These are phyloP conservation scores for Lecanicillium sp. DNA, from an alignment of 2,329 filamentous ascomycete species.

Conservation along the genomic window DNA sequence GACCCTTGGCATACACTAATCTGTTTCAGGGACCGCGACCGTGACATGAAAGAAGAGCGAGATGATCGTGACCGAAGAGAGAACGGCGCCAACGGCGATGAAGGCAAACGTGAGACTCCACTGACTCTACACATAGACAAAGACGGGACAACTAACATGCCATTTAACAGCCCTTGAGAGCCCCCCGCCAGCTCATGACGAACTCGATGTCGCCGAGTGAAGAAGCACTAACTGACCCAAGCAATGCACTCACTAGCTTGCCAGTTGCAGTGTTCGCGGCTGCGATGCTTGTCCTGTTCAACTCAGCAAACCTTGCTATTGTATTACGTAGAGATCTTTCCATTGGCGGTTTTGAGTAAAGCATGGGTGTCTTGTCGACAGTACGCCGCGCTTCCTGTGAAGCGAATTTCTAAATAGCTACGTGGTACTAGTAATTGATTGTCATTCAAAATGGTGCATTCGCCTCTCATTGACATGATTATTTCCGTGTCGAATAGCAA, in stretches of 20 bases:
- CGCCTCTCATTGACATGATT: too few relatives aligned
- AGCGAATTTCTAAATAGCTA: too few relatives aligned
- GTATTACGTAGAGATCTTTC: slow-evolving; percentile 8
- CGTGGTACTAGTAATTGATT: too few relatives aligned
- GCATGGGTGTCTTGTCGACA: not conserved
- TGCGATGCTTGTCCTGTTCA: not conserved
- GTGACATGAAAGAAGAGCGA: slow-evolving; percentile 54
- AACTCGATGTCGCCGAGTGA: slow-evolving; percentile 88
- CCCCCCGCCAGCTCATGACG: slow-evolving; percentile 78
- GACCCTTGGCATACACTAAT: not conserved
- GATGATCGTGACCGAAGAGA: slow-evolving; percentile 69
- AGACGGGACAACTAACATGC: too few relatives aligned
- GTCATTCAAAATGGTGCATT: too few relatives aligned
- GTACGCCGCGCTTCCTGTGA: too few relatives aligned
- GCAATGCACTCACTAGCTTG: too few relatives aligned
- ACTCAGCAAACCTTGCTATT: not conserved
- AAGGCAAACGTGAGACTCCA: slow-evolving; percentile 84
- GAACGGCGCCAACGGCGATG: slow-evolving; percentile 74
- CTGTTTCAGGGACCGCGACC: slow-evolving; percentile 39
- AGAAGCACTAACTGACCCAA: not conserved
- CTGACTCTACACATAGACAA: too few relatives aligned
- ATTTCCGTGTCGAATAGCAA: too few relatives aligned
- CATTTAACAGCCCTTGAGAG: slow-evolving; percentile 55
- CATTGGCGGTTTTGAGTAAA: not conserved
- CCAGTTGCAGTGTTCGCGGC: not conserved